These are phyloP conservation scores for Pleurotus tuber-regium DNA, from an alignment of 768 basidiomycete species.

Conservation along the genomic window DNA sequence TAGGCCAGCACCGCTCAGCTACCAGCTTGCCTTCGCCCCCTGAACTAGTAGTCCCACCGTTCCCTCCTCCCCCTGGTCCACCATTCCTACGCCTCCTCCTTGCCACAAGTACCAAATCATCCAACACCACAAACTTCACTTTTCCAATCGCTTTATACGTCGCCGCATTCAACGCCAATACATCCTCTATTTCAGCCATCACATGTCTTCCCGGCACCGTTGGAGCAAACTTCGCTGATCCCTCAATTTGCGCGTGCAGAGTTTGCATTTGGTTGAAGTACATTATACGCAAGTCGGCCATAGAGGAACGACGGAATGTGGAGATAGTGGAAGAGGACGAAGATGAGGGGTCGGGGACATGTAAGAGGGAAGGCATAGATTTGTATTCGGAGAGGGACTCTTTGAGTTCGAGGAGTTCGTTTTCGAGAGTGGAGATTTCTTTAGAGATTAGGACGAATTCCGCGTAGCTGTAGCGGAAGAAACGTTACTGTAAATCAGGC, in stretches of 20 bases:
- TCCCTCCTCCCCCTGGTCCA: constrained; percentile 37
- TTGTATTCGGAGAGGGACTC: constrained; percentile 95
- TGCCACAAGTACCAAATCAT: constrained; percentile 89
- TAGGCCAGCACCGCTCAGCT: constrained; percentile 89
- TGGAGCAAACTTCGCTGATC: constrained; percentile 93
- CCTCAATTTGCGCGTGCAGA: constrained; percentile 87
- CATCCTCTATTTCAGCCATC: constrained; percentile 78
- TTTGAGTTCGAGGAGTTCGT: constrained; percentile 96
- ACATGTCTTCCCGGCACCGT: constrained; percentile 90
- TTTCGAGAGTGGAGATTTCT: constrained; percentile 94
- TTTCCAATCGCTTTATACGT: constrained; percentile 91
- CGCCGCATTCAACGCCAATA: constrained; percentile 85
- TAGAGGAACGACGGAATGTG: constrained; percentile 69
- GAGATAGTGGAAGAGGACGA: constrained; percentile 46
- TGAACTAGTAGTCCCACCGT: constrained; percentile 33
- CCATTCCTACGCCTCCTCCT: constrained; percentile 68
- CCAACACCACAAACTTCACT: constrained; percentile 87
- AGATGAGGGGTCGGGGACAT: constrained; percentile 75
- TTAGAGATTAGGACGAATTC: constrained; percentile 97
- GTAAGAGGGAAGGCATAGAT: constrained; percentile 88
- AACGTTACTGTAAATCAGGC: too few species aligned
- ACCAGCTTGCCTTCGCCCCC: constrained; percentile 76
- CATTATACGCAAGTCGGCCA: constrained; percentile 92
- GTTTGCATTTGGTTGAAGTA: constrained; percentile 95
- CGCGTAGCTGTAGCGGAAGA: constrained; percentile 77